Evolutionary conservation across 1,284 basidiomycete genomes (phyloP).

Genomic region (Ustilago sp.): DNA sequence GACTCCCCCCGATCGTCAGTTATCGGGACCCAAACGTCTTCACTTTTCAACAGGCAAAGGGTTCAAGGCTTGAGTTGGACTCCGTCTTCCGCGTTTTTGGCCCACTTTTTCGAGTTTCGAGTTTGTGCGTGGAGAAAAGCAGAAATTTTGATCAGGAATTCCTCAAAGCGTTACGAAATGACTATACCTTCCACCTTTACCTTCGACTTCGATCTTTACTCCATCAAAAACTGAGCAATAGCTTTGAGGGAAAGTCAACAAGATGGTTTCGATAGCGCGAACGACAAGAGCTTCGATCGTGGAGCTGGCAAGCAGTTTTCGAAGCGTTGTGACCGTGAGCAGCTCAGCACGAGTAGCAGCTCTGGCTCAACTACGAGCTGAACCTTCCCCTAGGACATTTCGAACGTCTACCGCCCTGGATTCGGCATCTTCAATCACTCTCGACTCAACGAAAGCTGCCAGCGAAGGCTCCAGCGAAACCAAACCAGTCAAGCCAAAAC

Average conservation of each 20-base stretch:
- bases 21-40: no score
- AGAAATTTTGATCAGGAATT: background rate
- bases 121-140: slow-evolving; percentile 29
- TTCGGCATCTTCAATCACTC: background rate
- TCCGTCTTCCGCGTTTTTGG: slow-evolving; percentile 34
- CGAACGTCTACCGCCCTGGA: slow-evolving; percentile 5
- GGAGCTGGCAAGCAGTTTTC: slow-evolving; percentile 8
- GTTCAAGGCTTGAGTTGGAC: background rate
- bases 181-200: background rate
- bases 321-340: background rate
- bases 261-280: slow-evolving; percentile 15
- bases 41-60: background rate
- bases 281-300: background rate
- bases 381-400: slow-evolving; percentile 17
- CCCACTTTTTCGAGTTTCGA: background rate
- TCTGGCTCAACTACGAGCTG: background rate
- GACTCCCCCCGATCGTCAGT: no score
- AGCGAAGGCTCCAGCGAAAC: background rate
- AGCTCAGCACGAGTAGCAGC: background rate
- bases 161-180: background rate
- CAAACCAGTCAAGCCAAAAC: slow-evolving; percentile 11
- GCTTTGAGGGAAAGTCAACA: background rate
- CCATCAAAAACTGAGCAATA: background rate
- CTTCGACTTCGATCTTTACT: background rate
- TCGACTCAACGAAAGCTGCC: background rate